Conservation (phyloP, 2,329 filamentous ascomycete species). For the Aulographum hederae region DNA sequence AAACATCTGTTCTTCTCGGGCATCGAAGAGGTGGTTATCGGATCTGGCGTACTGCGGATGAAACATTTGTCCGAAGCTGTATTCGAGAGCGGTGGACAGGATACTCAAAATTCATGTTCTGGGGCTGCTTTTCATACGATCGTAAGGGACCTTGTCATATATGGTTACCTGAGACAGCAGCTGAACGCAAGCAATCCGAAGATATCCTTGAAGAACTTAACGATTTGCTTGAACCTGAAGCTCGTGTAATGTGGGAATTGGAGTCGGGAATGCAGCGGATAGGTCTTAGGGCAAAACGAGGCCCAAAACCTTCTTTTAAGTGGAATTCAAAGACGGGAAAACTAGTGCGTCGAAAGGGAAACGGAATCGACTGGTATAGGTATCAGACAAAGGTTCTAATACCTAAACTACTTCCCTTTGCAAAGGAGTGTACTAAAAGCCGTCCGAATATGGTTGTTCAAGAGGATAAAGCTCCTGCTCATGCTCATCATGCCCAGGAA, state of each 20-base stretch:
- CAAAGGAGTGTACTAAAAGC: slow-evolving; percentile 5
- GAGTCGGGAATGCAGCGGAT: slow-evolving; percentile 6
- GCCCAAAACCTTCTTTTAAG: slow-evolving; percentile 7
- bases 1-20: too few species aligned
- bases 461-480: slow-evolving; percentile 8
- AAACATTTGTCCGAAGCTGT: too few species aligned
- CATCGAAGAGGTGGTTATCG: too few species aligned
- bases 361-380: too few species aligned
- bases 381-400: slow-evolving; percentile 8
- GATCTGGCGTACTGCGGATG: too few species aligned
- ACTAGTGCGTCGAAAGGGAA: slow-evolving; percentile 4
- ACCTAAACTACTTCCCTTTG: slow-evolving; percentile 9
- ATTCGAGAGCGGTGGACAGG: too few species aligned
- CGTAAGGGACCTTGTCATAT: slow-evolving; percentile 12
- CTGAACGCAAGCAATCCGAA: slow-evolving; percentile 7
- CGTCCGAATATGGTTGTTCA: slow-evolving; percentile 8
- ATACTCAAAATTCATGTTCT: too few species aligned
- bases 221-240: slow-evolving; percentile 5
- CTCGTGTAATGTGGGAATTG: slow-evolving; percentile 8
- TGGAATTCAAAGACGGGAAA: slow-evolving; percentile 7
- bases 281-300: slow-evolving; percentile 5
- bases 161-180: slow-evolving; percentile 7
- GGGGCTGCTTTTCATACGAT: too few species aligned
- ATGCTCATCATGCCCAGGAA: slow-evolving; percentile 4
- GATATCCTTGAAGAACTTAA: slow-evolving; percentile 5